Evolutionary conservation across 257 asterid genomes (phyloP), one percentile per base, ranked within the genome.

Genomic region (Echites panduratus): DNA sequence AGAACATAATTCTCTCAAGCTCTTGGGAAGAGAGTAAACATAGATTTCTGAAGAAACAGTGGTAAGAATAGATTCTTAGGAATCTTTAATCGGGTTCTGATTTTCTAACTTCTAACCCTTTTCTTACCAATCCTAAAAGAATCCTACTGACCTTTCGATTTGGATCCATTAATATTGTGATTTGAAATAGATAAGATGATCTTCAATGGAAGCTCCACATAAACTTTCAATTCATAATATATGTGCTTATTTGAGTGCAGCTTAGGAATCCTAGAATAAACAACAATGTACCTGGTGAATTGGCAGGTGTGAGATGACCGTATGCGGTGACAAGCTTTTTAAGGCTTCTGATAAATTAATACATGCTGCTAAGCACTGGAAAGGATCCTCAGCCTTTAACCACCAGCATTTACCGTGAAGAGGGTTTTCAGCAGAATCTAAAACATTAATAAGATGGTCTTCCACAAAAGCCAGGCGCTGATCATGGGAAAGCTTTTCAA

Each of bases 371-470:
- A 93, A 81, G 84, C 92, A 93, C 76, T 93, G 98, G 78, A 93
- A 93, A 85, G 98, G 98, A 82, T 93, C 97, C 82, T 93, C 98
- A 9, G 97, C 98, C 61, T 78, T 87, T 78, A 90, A 84, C 98
- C 98, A 93, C 98, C 98, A 93, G 47, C 89, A 82, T 76, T 85
- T 87, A 71, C 98, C 98, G 76, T 87, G 84, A 62, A 89, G 84
- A 79, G 96, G 81, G 73, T 87, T 84, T 79, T 89, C 86, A 68
- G 98, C 96, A 66, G 98, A 93, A 81, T 93, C 98, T 66, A 93
- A 78, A 83, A 93, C 85, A 65, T 93, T 95, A 70, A 79, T 66
- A 61, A 93, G 32, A 82, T 89, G 92, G 68, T 84, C 83, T 76
- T 93, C 97, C 73, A 94, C 96, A 80, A 91, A 94, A 62, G 89